phyloP scores from a whole-genome alignment of 2,329 filamentous ascomycete species.

The Pseudogymnoascus sp. region DNA sequence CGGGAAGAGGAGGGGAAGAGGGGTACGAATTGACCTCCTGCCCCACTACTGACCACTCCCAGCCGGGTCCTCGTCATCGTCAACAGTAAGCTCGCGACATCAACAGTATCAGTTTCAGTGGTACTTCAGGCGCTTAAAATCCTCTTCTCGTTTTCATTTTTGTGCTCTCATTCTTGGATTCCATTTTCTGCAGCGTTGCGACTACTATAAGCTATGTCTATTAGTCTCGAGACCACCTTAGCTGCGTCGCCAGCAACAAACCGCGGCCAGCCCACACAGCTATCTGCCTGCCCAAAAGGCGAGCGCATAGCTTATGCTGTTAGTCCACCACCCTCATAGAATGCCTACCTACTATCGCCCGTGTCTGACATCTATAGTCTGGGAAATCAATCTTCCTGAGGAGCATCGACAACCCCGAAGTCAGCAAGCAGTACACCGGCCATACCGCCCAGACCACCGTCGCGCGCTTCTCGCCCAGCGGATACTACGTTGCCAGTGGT shows the following conservation, averaged over 20 bases:
- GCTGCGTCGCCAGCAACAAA: conserved; percentile 77
- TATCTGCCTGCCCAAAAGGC: conserved; percentile 81
- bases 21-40: conserved; percentile 1
- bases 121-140: background rate
- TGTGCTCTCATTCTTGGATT: background rate
- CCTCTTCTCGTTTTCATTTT: background rate
- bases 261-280: conserved; percentile 78
- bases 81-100: conserved; percentile 7
- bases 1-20: background rate
- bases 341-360: background rate
- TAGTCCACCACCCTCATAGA: conserved; percentile 31
- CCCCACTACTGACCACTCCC: background rate
- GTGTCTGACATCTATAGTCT: conserved; percentile 46
- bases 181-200: background rate
- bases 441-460: conserved; percentile 87
- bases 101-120: conserved; percentile 2
- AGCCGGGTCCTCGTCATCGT: background rate
- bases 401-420: conserved; percentile 80
- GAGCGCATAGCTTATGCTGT: conserved; percentile 90
- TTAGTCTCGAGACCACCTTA: conserved; percentile 61
- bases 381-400: conserved; percentile 96
- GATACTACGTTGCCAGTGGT: conserved; percentile 90
- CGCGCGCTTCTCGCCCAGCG: conserved; percentile 86
- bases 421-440: conserved; percentile 82
- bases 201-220: conserved; percentile 32